These are phyloP conservation scores for Astrocystis sublimbata DNA, from an alignment of 495 filamentous ascomycete species.

Conservation along the genomic window DNA sequence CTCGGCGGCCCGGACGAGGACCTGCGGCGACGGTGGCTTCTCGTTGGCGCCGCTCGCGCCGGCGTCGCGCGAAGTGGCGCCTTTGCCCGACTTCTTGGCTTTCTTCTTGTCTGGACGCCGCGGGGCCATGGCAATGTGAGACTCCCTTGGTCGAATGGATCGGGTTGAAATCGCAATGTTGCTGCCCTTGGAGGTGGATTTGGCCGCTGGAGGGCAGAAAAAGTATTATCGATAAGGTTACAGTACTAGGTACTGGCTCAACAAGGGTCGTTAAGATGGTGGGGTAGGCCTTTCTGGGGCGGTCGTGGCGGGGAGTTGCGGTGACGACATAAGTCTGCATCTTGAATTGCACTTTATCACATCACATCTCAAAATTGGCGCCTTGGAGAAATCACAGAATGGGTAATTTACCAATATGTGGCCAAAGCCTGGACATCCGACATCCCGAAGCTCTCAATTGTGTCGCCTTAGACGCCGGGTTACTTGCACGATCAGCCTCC, in stretches of 20 bases:
- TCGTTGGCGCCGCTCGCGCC: conserved; percentile 17
- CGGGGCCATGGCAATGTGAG: conserved; percentile 39
- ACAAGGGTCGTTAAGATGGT: conserved; percentile 4
- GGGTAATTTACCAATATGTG: no score
- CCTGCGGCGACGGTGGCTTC: conserved; percentile 37
- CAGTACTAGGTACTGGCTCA: not conserved
- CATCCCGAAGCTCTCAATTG: no score
- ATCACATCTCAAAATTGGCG: no score
- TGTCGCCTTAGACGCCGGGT: no score
- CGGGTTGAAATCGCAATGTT: not conserved
- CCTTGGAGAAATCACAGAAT: no score
- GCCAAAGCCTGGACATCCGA: no score
- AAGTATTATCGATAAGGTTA: conserved; percentile 25
- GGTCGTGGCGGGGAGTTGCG: not conserved
- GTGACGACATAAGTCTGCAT: conserved; percentile 10
- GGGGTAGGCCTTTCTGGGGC: no score
- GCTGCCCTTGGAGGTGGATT: conserved; percentile 8
- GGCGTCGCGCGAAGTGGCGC: conserved; percentile 26
- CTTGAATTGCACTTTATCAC: no score
- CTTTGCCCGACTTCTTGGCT: conserved; percentile 38
- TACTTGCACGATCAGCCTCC: no score
- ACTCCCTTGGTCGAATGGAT: conserved; percentile 6
- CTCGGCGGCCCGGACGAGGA: conserved; percentile 65
- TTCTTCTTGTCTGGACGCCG: conserved; percentile 46
- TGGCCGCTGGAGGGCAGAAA: conserved; percentile 8